Percentiles rank a stretch among this genome's conserved stretches.
These are phyloP conservation scores for Melastoma malabathricum DNA, from an alignment of 345 rosid genomes.

Conservation along the genomic window DNA sequence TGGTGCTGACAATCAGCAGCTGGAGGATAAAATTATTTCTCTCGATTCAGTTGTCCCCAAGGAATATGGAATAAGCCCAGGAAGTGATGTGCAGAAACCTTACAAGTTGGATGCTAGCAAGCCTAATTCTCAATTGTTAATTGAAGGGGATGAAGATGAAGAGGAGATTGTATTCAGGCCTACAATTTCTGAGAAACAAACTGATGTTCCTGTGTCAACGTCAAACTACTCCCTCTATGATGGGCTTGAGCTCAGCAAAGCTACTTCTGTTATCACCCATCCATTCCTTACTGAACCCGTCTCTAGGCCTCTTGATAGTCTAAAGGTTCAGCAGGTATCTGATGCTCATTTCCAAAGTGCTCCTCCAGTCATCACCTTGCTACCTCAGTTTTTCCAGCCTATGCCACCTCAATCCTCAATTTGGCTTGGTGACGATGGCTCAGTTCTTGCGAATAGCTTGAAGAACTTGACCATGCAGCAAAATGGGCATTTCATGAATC, in stretches of 20 bases:
- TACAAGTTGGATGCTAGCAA: slow-evolving; percentile 16
- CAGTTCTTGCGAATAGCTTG: slow-evolving; percentile 43
- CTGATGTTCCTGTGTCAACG: slow-evolving; percentile 26
- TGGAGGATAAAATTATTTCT: slow-evolving; percentile 22
- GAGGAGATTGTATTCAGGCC: slow-evolving; percentile 96
- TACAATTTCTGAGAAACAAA: slow-evolving; percentile 42
- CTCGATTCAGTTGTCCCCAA: slow-evolving; percentile 15
- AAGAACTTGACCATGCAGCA: slow-evolving; percentile 36
- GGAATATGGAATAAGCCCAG: slow-evolving; percentile 19
- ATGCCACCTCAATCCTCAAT: slow-evolving; percentile 30
- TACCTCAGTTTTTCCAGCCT: slow-evolving; percentile 25
- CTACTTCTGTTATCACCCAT: slow-evolving; percentile 21
- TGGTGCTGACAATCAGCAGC: slow-evolving; percentile 38
- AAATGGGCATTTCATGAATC: slow-evolving; percentile 39
- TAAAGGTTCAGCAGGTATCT: slow-evolving; percentile 23
- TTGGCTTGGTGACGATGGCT: slow-evolving; percentile 46
- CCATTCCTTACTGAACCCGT: slow-evolving; percentile 24
- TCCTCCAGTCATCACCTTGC: slow-evolving; percentile 1
- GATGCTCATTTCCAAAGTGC: slow-evolving; percentile 30
- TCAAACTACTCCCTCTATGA: slow-evolving; percentile 27
- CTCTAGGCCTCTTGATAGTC: slow-evolving; percentile 24
- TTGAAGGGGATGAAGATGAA: slow-evolving; percentile 73
- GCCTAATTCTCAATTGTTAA: slow-evolving; percentile 21
- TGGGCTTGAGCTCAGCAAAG: slow-evolving; percentile 29
- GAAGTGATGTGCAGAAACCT: slow-evolving; percentile 19